Evolutionary conservation across 1,284 basidiomycete species (phyloP).

Genomic region (Pulchroboletus neoregius): DNA sequence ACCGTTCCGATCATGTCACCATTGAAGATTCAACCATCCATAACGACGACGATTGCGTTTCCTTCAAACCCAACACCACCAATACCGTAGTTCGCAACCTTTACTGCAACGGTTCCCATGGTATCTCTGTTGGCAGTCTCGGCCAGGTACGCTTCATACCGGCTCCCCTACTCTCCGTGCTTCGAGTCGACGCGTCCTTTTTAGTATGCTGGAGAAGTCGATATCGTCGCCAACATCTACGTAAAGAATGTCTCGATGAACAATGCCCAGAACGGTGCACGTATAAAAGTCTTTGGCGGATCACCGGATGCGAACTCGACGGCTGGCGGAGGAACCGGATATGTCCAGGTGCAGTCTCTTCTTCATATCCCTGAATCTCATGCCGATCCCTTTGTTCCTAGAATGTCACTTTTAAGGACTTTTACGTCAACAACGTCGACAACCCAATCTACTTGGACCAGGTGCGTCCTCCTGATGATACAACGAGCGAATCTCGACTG

Average conservation of each 20-base stretch:
- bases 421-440: slow-evolving; percentile 40
- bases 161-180: neutral
- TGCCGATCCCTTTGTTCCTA: neutral
- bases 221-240: slow-evolving; percentile 46
- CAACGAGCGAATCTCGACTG: slow-evolving; percentile 3
- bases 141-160: slow-evolving; percentile 13
- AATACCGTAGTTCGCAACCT: slow-evolving; percentile 15
- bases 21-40: slow-evolving; percentile 38
- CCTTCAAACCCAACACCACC: slow-evolving; percentile 22
- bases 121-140: slow-evolving; percentile 23
- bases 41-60: slow-evolving; percentile 47
- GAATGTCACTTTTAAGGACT: slow-evolving; percentile 42
- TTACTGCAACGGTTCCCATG: slow-evolving; percentile 19
- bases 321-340: slow-evolving; percentile 36
- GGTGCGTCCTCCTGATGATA: neutral
- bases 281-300: slow-evolving; percentile 46
- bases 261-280: slow-evolving; percentile 48
- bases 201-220: slow-evolving; percentile 44
- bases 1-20: slow-evolving; percentile 38
- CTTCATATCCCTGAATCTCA: neutral
- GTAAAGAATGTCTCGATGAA: slow-evolving; percentile 45
- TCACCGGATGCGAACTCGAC: slow-evolving; percentile 19
- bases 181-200: neutral
- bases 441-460: slow-evolving; percentile 36
- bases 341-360: slow-evolving; percentile 24